phyloP scores from a whole-genome alignment of 352 stramenopile genomes.

The Peronosclerospora sorghi region DNA sequence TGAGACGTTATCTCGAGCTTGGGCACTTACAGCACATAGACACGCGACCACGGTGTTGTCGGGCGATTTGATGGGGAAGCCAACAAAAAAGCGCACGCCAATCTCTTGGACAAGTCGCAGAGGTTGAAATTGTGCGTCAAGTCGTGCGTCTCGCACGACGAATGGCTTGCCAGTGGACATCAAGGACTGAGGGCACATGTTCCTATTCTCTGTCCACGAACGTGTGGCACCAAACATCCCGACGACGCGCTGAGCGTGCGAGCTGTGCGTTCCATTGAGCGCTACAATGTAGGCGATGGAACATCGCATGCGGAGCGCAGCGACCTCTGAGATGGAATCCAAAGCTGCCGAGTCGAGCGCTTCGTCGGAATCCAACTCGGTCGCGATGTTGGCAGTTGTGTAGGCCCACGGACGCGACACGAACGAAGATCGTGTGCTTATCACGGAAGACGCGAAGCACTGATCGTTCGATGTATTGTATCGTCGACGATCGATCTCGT shows the following conservation, averaged over 20 bases:
- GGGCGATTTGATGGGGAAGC: constrained; percentile 35
- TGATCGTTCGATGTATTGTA: constrained; percentile 15
- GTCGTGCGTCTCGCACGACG: constrained; percentile 30
- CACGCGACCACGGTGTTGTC: constrained; percentile 18
- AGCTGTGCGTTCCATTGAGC: constrained; percentile 10
- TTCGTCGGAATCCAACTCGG: constrained; percentile 19
- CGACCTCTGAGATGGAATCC: constrained; percentile 48
- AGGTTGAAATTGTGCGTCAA: constrained; percentile 23
- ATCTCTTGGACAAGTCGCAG: constrained; percentile 30
- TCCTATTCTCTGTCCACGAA: constrained; percentile 8
- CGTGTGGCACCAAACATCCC: constrained; percentile 18
- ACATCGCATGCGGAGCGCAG: constrained; percentile 31
- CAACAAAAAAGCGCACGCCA: constrained; percentile 37
- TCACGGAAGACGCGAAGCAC: constrained; percentile 7
- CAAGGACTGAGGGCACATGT: constrained; percentile 16
- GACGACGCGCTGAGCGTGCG: constrained; percentile 23
- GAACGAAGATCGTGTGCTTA: not conserved
- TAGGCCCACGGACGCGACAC: constrained; percentile 12
- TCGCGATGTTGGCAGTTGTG: constrained; percentile 13
- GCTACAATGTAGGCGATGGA: constrained; percentile 36
- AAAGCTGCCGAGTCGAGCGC: constrained; percentile 29
- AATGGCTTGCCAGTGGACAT: constrained; percentile 23
- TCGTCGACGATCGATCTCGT: constrained; percentile 8
- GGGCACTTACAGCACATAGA: constrained; percentile 29
- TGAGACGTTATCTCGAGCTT: constrained; percentile 22